Conservation (phyloP, 2,329 filamentous ascomycete species). For the Lasiodiplodia theobromae region DNA sequence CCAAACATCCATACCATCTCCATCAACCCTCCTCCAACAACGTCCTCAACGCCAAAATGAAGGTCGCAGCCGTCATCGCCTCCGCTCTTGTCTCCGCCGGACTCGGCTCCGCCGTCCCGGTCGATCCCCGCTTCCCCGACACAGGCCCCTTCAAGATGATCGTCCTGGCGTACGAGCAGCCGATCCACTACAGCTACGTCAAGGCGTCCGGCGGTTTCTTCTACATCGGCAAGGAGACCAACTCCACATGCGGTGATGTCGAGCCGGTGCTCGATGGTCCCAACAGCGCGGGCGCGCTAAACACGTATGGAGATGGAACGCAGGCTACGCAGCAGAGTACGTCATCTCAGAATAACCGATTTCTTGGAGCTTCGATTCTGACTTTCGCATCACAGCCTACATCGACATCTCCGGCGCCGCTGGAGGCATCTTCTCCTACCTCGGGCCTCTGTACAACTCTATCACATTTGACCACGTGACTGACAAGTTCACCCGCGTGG, state of each 20-base stretch:
- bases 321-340: slow-evolving; percentile 9
- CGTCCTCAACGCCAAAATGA: slow-evolving; percentile 9
- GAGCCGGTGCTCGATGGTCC: not conserved
- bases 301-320: slow-evolving; percentile 2
- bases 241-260: slow-evolving; percentile 6
- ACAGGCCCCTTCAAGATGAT: slow-evolving; percentile 10
- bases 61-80: slow-evolving; percentile 8
- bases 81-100: slow-evolving; percentile 10
- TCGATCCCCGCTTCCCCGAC: slow-evolving; percentile 17
- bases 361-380: not conserved
- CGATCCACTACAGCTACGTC: slow-evolving; percentile 16
- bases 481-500: slow-evolving; percentile 4
- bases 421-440: slow-evolving; percentile 1
- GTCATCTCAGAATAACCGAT: no score
- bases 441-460: not conserved
- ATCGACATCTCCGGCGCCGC: slow-evolving; percentile 18
- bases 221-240: slow-evolving; percentile 21
- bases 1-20: not conserved
- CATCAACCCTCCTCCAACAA: no score
- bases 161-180: slow-evolving; percentile 2
- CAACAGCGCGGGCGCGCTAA: not conserved
- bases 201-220: slow-evolving; percentile 10
- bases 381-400: not conserved
- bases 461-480: not conserved
- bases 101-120: not conserved